Base-by-base conservation (phyloP, 352 stramenopile genomes). In the Halophytophthora polymorphica region DNA sequence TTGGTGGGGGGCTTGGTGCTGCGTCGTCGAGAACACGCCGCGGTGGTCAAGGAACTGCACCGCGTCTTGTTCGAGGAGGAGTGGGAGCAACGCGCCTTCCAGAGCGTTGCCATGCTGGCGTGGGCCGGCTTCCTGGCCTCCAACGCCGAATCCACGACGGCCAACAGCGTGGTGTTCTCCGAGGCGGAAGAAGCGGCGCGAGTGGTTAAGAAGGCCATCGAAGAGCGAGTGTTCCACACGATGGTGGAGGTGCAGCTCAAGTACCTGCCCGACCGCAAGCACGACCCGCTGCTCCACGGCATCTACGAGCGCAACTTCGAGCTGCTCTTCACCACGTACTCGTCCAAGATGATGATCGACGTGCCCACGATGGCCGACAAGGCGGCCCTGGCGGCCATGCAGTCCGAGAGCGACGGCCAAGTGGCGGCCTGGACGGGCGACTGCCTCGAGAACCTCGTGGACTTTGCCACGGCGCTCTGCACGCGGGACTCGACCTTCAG, bases 381-480 rank as follows among this genome's bases (percentile, higher is more conserved):
- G 55, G 71, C 69, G 4, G 72, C 70, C 11, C 47, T 90, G 25
- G 61, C 75, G 28, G 77, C 77, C 43, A 83, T 89, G 71, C 74
- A 89, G 56, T 69, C 76, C 0, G 77, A 91, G 54, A 83, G 61
- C 35, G 64, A 75, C 19, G 77, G 61, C 12, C 77, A 86, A 53
- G 60, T 85, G 17, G 63, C 51, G 1, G 64, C 64, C 3, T 92
- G 81, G 81, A 77, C 69, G 8, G 82, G 82, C 14, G 82, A 92
- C 54, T 90, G 82, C 23, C 58, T 92, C 2, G 82, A 92, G 31
- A 82, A 88, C 54, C 71, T 92, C 53, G 83, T 92, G 50, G 76
- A 83, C 43, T 88, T 87, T 47, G 79, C 79, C 5, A 79, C 74
- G 35, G 69, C 69, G 13, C 54, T 92, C 19, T 90, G 82, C 25